Base-by-base conservation (phyloP, 129 eudicot genomes). In the Artemisia tridentata region DNA sequence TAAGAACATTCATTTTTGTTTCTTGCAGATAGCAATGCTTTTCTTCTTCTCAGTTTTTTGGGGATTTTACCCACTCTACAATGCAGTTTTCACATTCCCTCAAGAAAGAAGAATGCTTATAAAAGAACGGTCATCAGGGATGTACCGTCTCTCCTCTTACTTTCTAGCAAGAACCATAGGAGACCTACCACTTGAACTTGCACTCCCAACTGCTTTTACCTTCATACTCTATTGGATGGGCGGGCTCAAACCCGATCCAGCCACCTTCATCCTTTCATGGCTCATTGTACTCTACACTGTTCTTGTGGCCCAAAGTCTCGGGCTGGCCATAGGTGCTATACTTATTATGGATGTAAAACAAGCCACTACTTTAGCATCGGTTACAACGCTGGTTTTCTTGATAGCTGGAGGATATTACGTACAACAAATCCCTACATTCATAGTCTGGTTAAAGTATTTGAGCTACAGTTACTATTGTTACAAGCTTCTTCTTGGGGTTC, bases 41-140 rank as follows among this genome's bases (percentile, higher is more conserved):
- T 95, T 95, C 96, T 95, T 95, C 83, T 95, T 90, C 86, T 90
- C 99, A 0, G 99, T 95, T n/a, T 93, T 95, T 72, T 95, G 99
- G 99, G 97, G 99, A 15, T 95, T 95, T 80, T 95, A 95, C 83
- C 99, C 99, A 17, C 86, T 93, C 5, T 93, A 93, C 82, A 93
- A 93, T 19, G 99, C 99, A 1, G 97, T 90, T 60, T 95, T 95
- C 82, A 95, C 99, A 11, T 95, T 95, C 63, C 99, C 99, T 14
- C 99, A 95, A 90, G 99, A 95, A 82, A 57, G 99, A 77, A 80
- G 80, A 27, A 95, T 88, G 92, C 87, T 93, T 25, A 90, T 95
- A 74, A 95, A 95, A 75, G 99, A 95, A 74, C 68, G 96, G 25
- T 85, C 99, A 47, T 95, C 99, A 2, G 97, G 99, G 63, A 95